Percentiles rank a stretch among this genome's conserved stretches.
Evolutionary conservation across 2,329 filamentous ascomycete species (phyloP).

Genomic region (Coniochaeta sp.): DNA sequence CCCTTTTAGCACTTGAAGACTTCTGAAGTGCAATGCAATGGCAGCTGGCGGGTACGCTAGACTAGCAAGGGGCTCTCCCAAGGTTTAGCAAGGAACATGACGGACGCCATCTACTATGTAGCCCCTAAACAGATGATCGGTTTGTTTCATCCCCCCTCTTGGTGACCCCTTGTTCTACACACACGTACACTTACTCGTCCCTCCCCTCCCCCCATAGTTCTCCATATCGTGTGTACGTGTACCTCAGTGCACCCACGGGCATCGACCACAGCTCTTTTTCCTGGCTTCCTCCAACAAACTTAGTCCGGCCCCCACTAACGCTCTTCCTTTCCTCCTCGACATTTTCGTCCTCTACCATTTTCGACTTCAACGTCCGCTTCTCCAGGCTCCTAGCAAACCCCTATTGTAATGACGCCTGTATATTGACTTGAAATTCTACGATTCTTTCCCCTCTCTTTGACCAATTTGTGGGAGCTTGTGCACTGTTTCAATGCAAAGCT

Average conservation of each 20-base stretch:
- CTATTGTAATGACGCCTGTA: constrained; percentile 19
- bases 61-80: background rate
- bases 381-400: constrained; percentile 12
- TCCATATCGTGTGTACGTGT: background rate
- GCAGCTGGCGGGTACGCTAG: background rate
- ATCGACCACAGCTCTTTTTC: background rate
- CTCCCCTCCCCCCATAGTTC: background rate
- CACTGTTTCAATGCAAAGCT: background rate
- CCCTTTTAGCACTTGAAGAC: background rate
- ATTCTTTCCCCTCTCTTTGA: constrained; percentile 2
- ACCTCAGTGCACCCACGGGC: background rate
- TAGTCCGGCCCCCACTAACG: constrained; percentile 4
- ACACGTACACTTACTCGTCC: background rate
- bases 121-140: constrained; percentile 2
- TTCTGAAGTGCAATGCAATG: too few relatives aligned
- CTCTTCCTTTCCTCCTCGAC: background rate
- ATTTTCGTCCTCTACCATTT: background rate
- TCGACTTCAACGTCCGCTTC: constrained; percentile 7
- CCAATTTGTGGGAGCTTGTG: constrained; percentile 1
- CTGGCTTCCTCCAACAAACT: background rate
- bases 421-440: constrained; percentile 14
- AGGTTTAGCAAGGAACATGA: background rate
- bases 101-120: background rate
- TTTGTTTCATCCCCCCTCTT: constrained; percentile 6
- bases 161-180: constrained; percentile 1